Evolutionary conservation across 1,284 basidiomycete genomes (phyloP).

Genomic region (Ceratobasidium sp.): DNA sequence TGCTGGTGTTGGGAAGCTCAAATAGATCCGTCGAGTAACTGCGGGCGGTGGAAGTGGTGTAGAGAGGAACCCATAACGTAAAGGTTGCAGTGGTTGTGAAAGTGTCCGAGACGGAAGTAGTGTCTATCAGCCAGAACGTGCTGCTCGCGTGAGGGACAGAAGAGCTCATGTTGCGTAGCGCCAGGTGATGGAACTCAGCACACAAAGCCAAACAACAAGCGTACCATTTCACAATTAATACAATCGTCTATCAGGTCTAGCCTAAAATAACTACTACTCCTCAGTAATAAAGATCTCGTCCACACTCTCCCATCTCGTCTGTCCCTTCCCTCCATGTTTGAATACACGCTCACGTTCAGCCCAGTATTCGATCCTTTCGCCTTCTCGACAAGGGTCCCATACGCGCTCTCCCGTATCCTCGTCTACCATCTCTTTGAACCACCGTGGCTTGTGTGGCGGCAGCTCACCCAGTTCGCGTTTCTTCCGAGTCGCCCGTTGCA

Average conservation of each 20-base stretch:
- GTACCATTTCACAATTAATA: constrained; percentile 26
- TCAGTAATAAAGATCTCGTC: constrained; percentile 82
- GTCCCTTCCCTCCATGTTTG: constrained; percentile 54
- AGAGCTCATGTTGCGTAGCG: constrained; percentile 25
- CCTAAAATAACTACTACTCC: too few relatives aligned
- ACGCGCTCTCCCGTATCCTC: constrained; percentile 87
- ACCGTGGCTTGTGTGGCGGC: constrained; percentile 81
- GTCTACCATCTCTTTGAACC: constrained; percentile 82
- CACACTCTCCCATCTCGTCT: constrained; percentile 71
- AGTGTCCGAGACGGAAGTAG: constrained; percentile 26
- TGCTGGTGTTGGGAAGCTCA: background rate
- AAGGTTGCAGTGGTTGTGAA: constrained; percentile 30
- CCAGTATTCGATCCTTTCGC: constrained; percentile 82
- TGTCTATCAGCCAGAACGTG: constrained; percentile 37
- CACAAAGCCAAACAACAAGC: background rate
- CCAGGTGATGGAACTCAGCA: background rate
- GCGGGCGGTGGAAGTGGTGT: constrained; percentile 17
- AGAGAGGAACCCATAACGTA: constrained; percentile 19
- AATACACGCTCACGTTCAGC: constrained; percentile 76
- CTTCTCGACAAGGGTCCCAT: constrained; percentile 75
- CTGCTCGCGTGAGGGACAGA: constrained; percentile 19
- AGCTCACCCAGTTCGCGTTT: constrained; percentile 81
- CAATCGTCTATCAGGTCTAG: background rate
- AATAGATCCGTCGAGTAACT: too few relatives aligned
- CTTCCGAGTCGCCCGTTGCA: constrained; percentile 81